Percentiles rank a stretch among this genome's conserved stretches.
Evolutionary conservation across 257 asterid genomes (phyloP).

Genomic region (Fraxinus anomala): DNA sequence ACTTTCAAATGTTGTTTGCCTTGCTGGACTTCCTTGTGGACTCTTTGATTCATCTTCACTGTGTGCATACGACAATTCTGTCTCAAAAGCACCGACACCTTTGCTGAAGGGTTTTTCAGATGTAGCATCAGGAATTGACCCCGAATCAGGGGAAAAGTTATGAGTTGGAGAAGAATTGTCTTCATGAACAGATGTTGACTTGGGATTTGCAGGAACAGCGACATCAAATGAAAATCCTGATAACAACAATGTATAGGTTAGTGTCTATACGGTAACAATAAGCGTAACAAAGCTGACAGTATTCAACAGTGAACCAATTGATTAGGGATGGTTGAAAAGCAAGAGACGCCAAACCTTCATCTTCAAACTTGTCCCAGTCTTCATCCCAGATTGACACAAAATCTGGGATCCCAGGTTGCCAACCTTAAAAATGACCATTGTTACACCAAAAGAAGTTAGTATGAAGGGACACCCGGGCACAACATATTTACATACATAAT

Average conservation of each 20-base stretch:
- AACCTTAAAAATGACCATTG: slow-evolving; percentile 52
- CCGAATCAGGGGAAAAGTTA: slow-evolving; percentile 59
- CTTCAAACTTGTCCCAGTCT: slow-evolving; percentile 99
- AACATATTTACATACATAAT: neutral
- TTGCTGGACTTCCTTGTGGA: slow-evolving; percentile 70
- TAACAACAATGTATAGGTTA: slow-evolving; percentile 21
- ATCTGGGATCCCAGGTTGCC: slow-evolving; percentile 96
- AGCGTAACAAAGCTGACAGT: neutral
- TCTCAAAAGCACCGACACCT: slow-evolving; percentile 52
- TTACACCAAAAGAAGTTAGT: neutral
- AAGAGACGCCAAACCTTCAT: slow-evolving; percentile 69
- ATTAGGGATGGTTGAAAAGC: slow-evolving; percentile 11
- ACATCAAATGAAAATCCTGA: slow-evolving; percentile 87
- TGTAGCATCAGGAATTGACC: slow-evolving; percentile 52
- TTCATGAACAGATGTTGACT: slow-evolving; percentile 43
- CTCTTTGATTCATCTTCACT: slow-evolving; percentile 87
- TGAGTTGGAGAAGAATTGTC: slow-evolving; percentile 66
- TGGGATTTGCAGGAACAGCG: slow-evolving; percentile 52
- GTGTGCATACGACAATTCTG: slow-evolving; percentile 52
- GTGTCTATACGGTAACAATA: slow-evolving; percentile 8
- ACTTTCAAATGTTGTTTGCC: slow-evolving; percentile 57
- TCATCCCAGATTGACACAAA: slow-evolving; percentile 92
- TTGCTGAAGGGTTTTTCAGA: slow-evolving; percentile 55
- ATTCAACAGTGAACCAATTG: neutral
- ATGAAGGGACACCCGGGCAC: slow-evolving; percentile 21